Conservation (phyloP, 495 filamentous ascomycete genomes). For the Lineolata rhizophorae region DNA sequence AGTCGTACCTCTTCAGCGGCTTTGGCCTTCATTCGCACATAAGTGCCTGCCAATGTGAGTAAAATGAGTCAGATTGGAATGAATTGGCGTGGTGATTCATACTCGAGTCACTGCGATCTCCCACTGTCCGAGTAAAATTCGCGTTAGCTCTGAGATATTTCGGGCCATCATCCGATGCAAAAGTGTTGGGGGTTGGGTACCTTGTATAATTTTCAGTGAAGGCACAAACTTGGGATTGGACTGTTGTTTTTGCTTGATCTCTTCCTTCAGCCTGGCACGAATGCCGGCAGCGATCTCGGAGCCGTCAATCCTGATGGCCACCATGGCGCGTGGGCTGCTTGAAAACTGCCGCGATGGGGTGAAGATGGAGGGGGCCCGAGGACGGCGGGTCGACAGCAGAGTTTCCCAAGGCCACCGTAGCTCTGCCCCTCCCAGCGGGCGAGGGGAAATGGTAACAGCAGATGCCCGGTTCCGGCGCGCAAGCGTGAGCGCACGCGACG, state of each 20-base stretch:
- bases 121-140: constrained; percentile 30
- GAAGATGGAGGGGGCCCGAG: background rate
- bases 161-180: constrained; percentile 6
- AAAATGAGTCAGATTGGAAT: background rate
- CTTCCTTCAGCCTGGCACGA: constrained; percentile 48
- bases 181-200: constrained; percentile 23
- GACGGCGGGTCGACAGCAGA: background rate
- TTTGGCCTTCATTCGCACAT: constrained; percentile 99
- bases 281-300: constrained; percentile 83
- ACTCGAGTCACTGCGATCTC: constrained; percentile 83
- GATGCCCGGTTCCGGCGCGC: too few relatives aligned
- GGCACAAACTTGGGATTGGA: constrained; percentile 71
- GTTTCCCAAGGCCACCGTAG: too few relatives aligned
- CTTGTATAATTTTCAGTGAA: constrained; percentile 79
- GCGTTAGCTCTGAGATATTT: too few relatives aligned
- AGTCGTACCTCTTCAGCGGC: constrained; percentile 68
- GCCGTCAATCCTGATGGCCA: constrained; percentile 83
- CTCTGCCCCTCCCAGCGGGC: too few relatives aligned
- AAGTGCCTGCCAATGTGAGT: constrained; percentile 40
- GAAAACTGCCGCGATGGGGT: constrained; percentile 19
- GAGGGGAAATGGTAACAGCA: too few relatives aligned
- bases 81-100: constrained; percentile 17
- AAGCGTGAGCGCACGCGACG: too few relatives aligned
- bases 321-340: constrained; percentile 36
- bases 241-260: constrained; percentile 65